phyloP scores from a whole-genome alignment of 768 basidiomycete genomes.

The Favolaschia claudopus region DNA sequence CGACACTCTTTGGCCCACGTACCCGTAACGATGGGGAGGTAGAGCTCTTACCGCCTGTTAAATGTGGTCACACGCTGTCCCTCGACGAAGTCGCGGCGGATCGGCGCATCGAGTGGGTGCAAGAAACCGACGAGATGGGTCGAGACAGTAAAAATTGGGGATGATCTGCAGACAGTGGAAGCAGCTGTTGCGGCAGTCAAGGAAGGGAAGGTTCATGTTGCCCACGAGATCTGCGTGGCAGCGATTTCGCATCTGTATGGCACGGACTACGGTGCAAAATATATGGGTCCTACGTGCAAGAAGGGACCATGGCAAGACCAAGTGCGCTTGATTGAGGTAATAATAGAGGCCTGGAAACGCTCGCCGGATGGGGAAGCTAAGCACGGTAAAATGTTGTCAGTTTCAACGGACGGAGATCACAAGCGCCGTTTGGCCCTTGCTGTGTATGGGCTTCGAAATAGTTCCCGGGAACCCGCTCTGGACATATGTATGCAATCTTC shows the following conservation, averaged over 20 bases:
- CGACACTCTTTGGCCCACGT: neutral
- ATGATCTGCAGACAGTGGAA: neutral
- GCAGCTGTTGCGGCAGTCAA: neutral
- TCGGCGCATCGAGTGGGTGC: neutral
- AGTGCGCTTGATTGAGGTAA: neutral
- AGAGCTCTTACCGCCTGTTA: neutral
- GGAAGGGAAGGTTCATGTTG: slow-evolving; percentile 23
- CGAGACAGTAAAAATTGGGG: neutral
- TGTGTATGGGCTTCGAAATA: slow-evolving; percentile 16
- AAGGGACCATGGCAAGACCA: slow-evolving; percentile 11
- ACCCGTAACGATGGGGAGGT: neutral
- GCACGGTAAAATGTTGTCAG: slow-evolving; percentile 22
- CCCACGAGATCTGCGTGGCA: slow-evolving; percentile 25
- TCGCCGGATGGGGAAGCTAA: neutral
- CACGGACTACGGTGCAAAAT: slow-evolving; percentile 26
- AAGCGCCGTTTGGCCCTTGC: slow-evolving; percentile 19
- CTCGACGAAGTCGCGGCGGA: neutral
- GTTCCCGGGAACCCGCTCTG: slow-evolving; percentile 7
- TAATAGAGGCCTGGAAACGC: slow-evolving; percentile 15
- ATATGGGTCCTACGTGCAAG: slow-evolving; percentile 27
- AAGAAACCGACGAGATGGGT: neutral
- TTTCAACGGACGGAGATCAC: slow-evolving; percentile 29
- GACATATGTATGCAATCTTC: slow-evolving; percentile 11
- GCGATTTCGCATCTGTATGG: too few relatives aligned
- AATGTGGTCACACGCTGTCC: neutral